Percentiles rank a stretch among this genome's conserved stretches.
Evolutionary conservation across 169 alveolate genomes (phyloP).

Genomic region (Plasmodium billcollinsi): DNA sequence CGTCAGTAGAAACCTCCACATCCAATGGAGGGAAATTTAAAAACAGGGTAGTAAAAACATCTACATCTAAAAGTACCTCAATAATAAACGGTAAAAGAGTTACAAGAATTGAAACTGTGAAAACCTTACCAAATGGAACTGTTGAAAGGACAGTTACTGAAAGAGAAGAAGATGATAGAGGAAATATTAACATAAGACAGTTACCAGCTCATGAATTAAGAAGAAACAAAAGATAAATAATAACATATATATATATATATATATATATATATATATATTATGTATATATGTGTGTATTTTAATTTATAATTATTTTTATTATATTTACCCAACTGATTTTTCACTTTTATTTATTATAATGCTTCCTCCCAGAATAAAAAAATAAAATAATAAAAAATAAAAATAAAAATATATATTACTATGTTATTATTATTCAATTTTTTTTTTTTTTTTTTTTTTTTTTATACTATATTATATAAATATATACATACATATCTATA

Average conservation of each 20-base stretch:
- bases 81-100: slow-evolving; percentile 76
- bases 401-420: neutral
- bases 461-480: neutral
- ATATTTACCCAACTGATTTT: too few species aligned
- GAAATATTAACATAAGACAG: slow-evolving; percentile 77
- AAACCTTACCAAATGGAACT: slow-evolving; percentile 78
- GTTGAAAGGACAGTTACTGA: slow-evolving; percentile 77
- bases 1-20: slow-evolving; percentile 59
- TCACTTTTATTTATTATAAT: too few species aligned
- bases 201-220: slow-evolving; percentile 56
- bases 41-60: slow-evolving; percentile 69
- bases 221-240: slow-evolving; percentile 32
- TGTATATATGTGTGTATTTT: too few species aligned
- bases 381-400: too few species aligned
- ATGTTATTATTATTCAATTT: neutral
- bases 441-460: slow-evolving; percentile 5
- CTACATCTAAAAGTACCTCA: slow-evolving; percentile 79
- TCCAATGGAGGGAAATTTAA: slow-evolving; percentile 68
- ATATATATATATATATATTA: too few species aligned
- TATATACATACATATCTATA: neutral
- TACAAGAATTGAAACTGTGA: slow-evolving; percentile 78
- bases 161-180: slow-evolving; percentile 79
- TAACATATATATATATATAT: too few species aligned
- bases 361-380: too few species aligned
- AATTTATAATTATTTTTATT: too few species aligned